Evolutionary conservation across 2,329 filamentous ascomycete species (phyloP).

Genomic region (Cucurbitaria berberidis): DNA sequence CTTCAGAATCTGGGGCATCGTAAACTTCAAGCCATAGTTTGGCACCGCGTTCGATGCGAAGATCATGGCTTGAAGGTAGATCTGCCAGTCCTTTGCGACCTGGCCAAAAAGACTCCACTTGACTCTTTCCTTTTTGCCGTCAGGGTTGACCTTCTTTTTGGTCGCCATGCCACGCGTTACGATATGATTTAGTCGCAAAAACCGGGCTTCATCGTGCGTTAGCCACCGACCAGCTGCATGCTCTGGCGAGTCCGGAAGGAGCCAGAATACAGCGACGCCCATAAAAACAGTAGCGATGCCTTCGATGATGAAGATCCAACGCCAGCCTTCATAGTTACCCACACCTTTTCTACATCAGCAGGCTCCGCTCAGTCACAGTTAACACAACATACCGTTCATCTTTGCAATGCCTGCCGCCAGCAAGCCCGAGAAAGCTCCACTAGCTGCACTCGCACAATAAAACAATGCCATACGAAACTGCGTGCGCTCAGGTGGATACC

Average conservation of each 20-base stretch:
- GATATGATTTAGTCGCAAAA: slow-evolving; percentile 30
- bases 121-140: slow-evolving; percentile 20
- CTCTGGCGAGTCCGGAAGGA: slow-evolving; percentile 31
- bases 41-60: slow-evolving; percentile 37
- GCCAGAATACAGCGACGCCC: slow-evolving; percentile 34
- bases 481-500: slow-evolving; percentile 47
- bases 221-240: slow-evolving; percentile 24
- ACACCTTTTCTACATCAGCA: not conserved
- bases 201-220: slow-evolving; percentile 28
- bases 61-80: slow-evolving; percentile 52
- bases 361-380: not conserved
- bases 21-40: slow-evolving; percentile 47
- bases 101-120: slow-evolving; percentile 27
- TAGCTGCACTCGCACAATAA: slow-evolving; percentile 48
- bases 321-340: slow-evolving; percentile 39
- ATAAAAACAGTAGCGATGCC: slow-evolving; percentile 43
- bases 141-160: slow-evolving; percentile 14
- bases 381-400: slow-evolving; percentile 44
- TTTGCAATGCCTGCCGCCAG: slow-evolving; percentile 48
- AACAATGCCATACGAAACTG: slow-evolving; percentile 44
- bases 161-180: slow-evolving; percentile 24
- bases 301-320: slow-evolving; percentile 54
- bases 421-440: slow-evolving; percentile 52
- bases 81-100: slow-evolving; percentile 53
- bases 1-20: slow-evolving; percentile 18